These are phyloP conservation scores for Coemansia sp. DNA, from an alignment of 192 early-diverging fungal genomes.

Conservation along the genomic window DNA sequence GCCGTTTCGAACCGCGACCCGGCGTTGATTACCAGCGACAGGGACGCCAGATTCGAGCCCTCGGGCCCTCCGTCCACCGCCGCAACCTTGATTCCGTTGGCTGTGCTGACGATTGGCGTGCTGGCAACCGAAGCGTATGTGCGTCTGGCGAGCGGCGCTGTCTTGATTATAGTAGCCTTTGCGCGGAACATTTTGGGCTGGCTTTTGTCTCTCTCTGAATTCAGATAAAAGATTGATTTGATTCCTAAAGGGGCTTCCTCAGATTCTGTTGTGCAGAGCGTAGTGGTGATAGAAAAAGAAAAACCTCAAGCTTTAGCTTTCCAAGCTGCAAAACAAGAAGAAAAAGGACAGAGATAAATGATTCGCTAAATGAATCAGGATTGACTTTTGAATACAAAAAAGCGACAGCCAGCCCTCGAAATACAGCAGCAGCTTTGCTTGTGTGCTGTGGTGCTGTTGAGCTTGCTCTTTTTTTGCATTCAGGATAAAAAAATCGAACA, in stretches of 20 bases:
- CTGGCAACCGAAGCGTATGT: constrained; percentile 41
- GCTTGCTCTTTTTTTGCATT: too few relatives aligned
- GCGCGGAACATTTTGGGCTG: constrained; percentile 20
- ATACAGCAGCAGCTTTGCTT: too few relatives aligned
- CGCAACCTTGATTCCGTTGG: constrained; percentile 52
- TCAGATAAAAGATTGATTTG: neutral
- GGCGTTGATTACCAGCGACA: constrained; percentile 86
- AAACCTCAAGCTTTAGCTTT: too few relatives aligned
- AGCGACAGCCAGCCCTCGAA: too few relatives aligned
- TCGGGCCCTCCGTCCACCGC: constrained; percentile 13
- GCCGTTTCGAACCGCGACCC: constrained; percentile 83
- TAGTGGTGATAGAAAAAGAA: too few relatives aligned
- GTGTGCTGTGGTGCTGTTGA: too few relatives aligned
- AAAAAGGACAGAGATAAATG: neutral
- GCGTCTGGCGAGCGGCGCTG: constrained; percentile 24
- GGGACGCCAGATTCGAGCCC: constrained; percentile 63
- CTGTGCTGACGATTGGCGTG: constrained; percentile 25
- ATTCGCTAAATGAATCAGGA: neutral
- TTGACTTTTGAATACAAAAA: too few relatives aligned
- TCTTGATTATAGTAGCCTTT: constrained; percentile 7
- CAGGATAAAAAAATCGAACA: too few relatives aligned
- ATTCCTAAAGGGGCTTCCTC: too few relatives aligned
- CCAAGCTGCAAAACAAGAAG: neutral
- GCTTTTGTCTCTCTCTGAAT: too few relatives aligned
- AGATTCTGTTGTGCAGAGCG: too few relatives aligned